A percentile compares a stretch with the other conserved stretches of the same genome.
Evolutionary conservation across 257 asterid genomes (phyloP).

Genomic region (Paraleonurus japonicus): DNA sequence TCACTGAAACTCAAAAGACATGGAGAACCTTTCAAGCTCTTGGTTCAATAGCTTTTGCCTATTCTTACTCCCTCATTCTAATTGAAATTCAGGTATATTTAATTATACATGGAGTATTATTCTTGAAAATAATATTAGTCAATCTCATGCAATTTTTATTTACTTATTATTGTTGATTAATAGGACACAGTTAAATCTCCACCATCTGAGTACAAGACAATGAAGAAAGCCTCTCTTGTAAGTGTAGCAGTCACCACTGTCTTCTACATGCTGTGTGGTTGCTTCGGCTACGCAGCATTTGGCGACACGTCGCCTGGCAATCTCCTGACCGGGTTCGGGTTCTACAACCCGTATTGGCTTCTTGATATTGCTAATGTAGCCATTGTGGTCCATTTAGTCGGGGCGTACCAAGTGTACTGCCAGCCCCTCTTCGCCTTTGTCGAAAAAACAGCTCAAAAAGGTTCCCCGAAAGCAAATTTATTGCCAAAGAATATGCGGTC

Average conservation of each 20-base stretch:
- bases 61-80: slow-evolving; percentile 71
- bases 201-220: slow-evolving; percentile 48
- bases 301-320: slow-evolving; percentile 51
- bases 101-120: too few species aligned
- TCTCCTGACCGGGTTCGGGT: slow-evolving; percentile 57
- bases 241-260: slow-evolving; percentile 46
- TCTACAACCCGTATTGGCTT: slow-evolving; percentile 55
- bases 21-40: slow-evolving; percentile 81
- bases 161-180: not conserved
- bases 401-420: slow-evolving; percentile 55
- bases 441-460: slow-evolving; percentile 21
- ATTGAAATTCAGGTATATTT: slow-evolving; percentile 82
- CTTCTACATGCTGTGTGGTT: slow-evolving; percentile 50
- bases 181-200: slow-evolving; percentile 51
- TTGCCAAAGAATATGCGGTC: slow-evolving; percentile 29
- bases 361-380: slow-evolving; percentile 45
- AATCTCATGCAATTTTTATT: too few species aligned
- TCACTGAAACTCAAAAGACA: slow-evolving; percentile 60
- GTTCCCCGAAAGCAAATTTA: slow-evolving; percentile 36
- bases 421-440: slow-evolving; percentile 50
- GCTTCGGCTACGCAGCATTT: slow-evolving; percentile 53
- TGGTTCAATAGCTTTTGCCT: slow-evolving; percentile 85
- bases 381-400: slow-evolving; percentile 49
- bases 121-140: too few species aligned
- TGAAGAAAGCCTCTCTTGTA: slow-evolving; percentile 44